Conservation (phyloP, 371 early-diverging fungal species). For the Amoeboaphelidium protococcarum region DNA sequence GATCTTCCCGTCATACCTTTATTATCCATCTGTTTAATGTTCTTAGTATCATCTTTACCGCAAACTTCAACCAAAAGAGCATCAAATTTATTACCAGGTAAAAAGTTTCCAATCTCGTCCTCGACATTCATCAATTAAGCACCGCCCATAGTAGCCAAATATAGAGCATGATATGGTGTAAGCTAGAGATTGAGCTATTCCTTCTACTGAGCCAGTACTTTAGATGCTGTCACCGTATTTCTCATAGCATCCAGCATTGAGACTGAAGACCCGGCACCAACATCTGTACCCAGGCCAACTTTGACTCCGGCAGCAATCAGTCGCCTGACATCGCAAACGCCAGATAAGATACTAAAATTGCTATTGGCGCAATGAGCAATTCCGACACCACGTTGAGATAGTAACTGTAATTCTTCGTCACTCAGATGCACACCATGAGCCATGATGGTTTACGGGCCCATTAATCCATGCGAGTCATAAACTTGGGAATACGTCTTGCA, state of each 20-base stretch:
- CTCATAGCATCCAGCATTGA: conserved; percentile 63
- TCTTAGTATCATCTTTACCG: too few relatives aligned
- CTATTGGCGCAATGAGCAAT: conserved; percentile 72
- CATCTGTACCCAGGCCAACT: conserved; percentile 79
- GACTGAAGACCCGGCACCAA: conserved; percentile 61
- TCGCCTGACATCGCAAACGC: conserved; percentile 48
- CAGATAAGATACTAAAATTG: conserved; percentile 58
- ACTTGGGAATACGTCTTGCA: conserved; percentile 36
- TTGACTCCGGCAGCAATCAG: conserved; percentile 34
- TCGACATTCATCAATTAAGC: conserved; percentile 45
- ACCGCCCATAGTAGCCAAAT: conserved; percentile 68
- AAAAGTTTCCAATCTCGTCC: conserved; percentile 46
- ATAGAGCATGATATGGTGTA: conserved; percentile 41
- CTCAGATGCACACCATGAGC: conserved; percentile 73
- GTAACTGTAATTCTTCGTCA: conserved; percentile 30
- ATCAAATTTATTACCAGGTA: conserved; percentile 59
- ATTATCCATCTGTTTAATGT: conserved; percentile 9
- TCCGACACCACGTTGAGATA: conserved; percentile 30
- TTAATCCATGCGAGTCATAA: conserved; percentile 37
- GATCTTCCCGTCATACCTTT: too few relatives aligned
- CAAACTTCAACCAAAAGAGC: conserved; percentile 53
- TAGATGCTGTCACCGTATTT: conserved; percentile 40
- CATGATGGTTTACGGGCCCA: conserved; percentile 41
- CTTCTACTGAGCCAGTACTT: conserved; percentile 14
- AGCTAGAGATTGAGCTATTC: too few relatives aligned